Conservation (phyloP, 352 stramenopile genomes). For the Pythium volutum region DNA sequence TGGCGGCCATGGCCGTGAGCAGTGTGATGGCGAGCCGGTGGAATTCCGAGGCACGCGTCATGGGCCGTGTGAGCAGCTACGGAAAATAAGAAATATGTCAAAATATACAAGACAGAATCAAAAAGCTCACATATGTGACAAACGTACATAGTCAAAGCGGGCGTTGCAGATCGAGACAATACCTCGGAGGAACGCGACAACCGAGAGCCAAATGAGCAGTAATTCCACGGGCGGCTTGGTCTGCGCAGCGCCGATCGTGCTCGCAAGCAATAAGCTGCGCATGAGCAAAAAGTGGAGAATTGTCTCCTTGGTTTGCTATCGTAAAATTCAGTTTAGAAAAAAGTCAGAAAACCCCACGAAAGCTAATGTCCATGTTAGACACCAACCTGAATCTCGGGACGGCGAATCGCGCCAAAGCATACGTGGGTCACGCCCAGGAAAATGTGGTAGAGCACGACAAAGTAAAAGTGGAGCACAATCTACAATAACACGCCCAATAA, state of each 20-base stretch:
- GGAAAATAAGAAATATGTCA: not conserved
- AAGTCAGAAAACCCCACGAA: not conserved
- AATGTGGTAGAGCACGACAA: slow-evolving; percentile 62
- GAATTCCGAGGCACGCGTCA: slow-evolving; percentile 55
- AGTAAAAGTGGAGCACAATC: slow-evolving; percentile 72
- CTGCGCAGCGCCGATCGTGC: slow-evolving; percentile 48
- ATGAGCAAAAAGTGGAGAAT: slow-evolving; percentile 76
- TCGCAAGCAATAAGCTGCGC: slow-evolving; percentile 67
- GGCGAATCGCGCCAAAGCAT: slow-evolving; percentile 45
- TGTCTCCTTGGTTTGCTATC: slow-evolving; percentile 73
- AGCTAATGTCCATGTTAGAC: not conserved
- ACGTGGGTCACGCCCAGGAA: slow-evolving; percentile 49
- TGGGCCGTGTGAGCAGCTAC: slow-evolving; percentile 55
- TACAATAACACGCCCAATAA: slow-evolving; percentile 15
- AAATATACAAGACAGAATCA: not conserved
- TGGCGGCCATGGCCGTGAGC: slow-evolving; percentile 33
- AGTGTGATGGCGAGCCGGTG: slow-evolving; percentile 51
- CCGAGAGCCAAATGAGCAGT: slow-evolving; percentile 66
- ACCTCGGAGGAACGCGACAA: slow-evolving; percentile 54
- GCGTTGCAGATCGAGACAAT: slow-evolving; percentile 58
- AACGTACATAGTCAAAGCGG: slow-evolving; percentile 58
- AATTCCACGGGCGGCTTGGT: slow-evolving; percentile 38
- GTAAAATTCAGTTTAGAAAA: not conserved
- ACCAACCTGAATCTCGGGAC: slow-evolving; percentile 50
- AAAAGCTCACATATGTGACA: not conserved